Base-by-base conservation (phyloP, 169 alveolate genomes). In the Fabrea salina region DNA sequence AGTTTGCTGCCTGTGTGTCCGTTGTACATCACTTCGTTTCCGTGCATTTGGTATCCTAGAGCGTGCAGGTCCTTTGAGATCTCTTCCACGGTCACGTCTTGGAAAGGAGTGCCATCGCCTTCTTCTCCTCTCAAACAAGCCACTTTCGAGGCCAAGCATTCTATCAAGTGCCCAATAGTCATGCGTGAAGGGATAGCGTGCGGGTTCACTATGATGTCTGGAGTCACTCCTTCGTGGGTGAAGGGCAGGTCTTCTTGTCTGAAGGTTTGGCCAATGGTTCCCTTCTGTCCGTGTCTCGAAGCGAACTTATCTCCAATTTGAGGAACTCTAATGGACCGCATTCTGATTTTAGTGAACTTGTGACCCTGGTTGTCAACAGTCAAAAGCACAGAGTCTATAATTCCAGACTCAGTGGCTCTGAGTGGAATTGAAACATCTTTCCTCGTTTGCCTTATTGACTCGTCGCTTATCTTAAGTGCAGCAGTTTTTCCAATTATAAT, bases 91-190 rank as follows among this genome's bases (percentile, higher is more conserved):
- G 99, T 97, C 37, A 97, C 93, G 86, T 95, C 86, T 16, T 97
- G 94, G 92, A 99, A 99, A 6, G 99, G 99, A 5, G 99, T 99
- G 16, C 99, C 99, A 91, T 99, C 99, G 16, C 99, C 99, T 80
- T 97, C 99, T 82, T 93, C 92, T 0, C 99, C 99, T 72, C 93
- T 96, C 35, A 98, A 89, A 19, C 99, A 96, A 0, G 99, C 98
- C 16, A 97, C 99, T 90, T 98, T 99, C 16, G 99, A 98, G 39
- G 90, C 87, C 40, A 99, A 90, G 80, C 99, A 98, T 91, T 99
- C 99, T 53, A 99, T 98, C 92, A 99, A 91, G 91, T 99, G 99
- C 3, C 99, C 99, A 72, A 99, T 98, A 7, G 99, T 99, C 99
- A 99, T 99, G 54, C 99, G 98, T 43, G 99, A 96, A 16, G 99